Evolutionary conservation across 164 flowering plant species (phyloP), one percentile per base, ranked within the genome.

Genomic region (Umbilicus rupestris): DNA sequence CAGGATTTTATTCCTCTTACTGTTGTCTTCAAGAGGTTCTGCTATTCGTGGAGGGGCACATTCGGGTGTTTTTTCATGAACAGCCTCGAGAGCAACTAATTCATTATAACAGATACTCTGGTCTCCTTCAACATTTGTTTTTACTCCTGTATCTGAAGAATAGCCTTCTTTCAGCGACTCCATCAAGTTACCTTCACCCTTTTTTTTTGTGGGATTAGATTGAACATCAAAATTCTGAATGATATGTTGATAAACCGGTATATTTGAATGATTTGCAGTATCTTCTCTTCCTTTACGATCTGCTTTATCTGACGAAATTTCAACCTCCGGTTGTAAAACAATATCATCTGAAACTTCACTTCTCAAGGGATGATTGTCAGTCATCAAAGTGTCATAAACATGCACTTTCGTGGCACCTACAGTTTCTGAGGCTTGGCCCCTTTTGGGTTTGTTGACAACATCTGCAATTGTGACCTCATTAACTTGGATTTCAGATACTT

Each of bases 301-400:
- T 69, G 59, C 65, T 70, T 72, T 66, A 45, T 78, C 76, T 62
- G 67, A 55, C 42, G 74, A 69, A 14, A 33, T 57, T 65, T 39
- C 70, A 64, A 33, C 75, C 45, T 26, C 73, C 12, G 29, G 39
- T 42, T 74, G 50, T 30, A 20, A 65, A 70, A 64, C 70, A 39
- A 58, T 31, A 66, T 67, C 69, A 65, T 39, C 76, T 24, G 73
- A 64, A 44, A 50, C 44, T n/a, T 71, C 72, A 39, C 19, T 67
- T 64, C 66, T 78, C 70, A 73, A 69, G 73, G 73, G 64, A n/a
- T 28, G 62, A 66, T 24, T 55, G 12, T 67, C 74, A 69, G 69
- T 62, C 65, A 17, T 33, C 39, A 76, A 52, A 66, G 60, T 63
- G 33, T 39, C 47, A 69, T 73, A 60, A 41, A 20, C 42, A 63